These are phyloP conservation scores for Eutrema yunnanense DNA, from an alignment of 345 rosid genomes.

Conservation along the genomic window DNA sequence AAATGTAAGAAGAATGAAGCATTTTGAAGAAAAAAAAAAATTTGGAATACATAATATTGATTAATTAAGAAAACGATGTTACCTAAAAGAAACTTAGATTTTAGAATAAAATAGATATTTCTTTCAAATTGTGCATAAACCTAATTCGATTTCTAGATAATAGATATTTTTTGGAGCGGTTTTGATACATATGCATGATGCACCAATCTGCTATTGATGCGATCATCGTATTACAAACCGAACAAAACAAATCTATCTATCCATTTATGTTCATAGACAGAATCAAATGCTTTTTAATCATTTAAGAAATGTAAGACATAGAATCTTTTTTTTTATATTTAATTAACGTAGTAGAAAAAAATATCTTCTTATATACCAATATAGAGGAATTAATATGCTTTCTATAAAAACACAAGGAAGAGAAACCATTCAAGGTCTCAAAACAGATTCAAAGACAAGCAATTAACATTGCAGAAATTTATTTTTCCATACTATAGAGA, in stretches of 20 bases:
- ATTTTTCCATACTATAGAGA: not conserved
- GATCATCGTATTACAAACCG: not conserved
- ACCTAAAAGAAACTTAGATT: not conserved
- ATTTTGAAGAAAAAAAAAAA: not conserved
- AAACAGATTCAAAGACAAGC: not conserved
- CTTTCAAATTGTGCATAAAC: not conserved
- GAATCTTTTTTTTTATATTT: not conserved
- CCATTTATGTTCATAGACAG: not conserved
- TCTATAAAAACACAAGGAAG: not conserved
- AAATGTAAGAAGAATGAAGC: conserved; percentile 6
- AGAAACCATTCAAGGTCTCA: not conserved
- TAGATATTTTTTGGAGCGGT: not conserved
- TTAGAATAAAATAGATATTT: not conserved
- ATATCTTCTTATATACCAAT: not conserved
- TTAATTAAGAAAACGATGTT: conserved; percentile 17
- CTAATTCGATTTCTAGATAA: not conserved
- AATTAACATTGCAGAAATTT: not conserved
- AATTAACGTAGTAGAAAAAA: not conserved
- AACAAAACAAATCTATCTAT: not conserved
- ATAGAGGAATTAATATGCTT: not conserved
- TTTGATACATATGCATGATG: too few species aligned
- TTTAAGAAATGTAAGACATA: not conserved
- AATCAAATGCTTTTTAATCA: not conserved
- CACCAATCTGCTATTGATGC: not conserved
- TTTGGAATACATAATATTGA: conserved; percentile 17